Percentiles rank a stretch among this genome's conserved stretches.
phyloP scores from a whole-genome alignment of 164 flowering plant species.

The Pachysandra terminalis region DNA sequence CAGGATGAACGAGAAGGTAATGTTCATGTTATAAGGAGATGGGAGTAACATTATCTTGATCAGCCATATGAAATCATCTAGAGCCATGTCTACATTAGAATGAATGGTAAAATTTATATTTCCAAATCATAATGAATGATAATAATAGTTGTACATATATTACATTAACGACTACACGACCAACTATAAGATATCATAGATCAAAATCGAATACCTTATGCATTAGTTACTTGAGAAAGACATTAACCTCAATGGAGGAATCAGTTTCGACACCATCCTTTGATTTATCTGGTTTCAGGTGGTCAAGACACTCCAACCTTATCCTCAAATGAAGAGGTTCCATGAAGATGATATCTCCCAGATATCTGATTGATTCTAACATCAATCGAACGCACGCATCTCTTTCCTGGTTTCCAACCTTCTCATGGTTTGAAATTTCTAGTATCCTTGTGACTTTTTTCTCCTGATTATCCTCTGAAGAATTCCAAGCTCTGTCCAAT shows the following conservation, averaged over 20 bases:
- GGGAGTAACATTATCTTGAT: too few species aligned
- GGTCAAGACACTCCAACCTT: conserved; percentile 38
- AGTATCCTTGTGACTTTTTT: conserved; percentile 41
- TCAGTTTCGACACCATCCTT: conserved; percentile 49
- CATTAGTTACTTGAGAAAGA: conserved; percentile 35
- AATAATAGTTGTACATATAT: not conserved
- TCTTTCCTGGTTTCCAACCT: conserved; percentile 15
- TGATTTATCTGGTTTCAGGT: conserved; percentile 50
- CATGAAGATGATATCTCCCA: conserved; percentile 52
- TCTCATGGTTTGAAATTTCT: conserved; percentile 33
- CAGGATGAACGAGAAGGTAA: too few species aligned
- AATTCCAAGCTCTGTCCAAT: conserved; percentile 27
- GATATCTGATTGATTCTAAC: conserved; percentile 37
- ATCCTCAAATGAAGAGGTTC: conserved; percentile 64
- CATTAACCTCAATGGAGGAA: conserved; percentile 52
- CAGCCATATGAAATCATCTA: not conserved
- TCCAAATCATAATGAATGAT: not conserved
- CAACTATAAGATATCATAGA: not conserved
- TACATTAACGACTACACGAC: not conserved
- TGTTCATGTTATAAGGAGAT: too few species aligned
- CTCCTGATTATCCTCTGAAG: conserved; percentile 19
- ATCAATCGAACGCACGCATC: conserved; percentile 35
- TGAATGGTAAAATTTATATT: too few species aligned
- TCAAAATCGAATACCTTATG: not conserved
- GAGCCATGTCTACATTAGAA: not conserved